These are phyloP conservation scores for Secale cereale DNA, from an alignment of 176 grass and related monocot genomes.

Conservation along the genomic window DNA sequence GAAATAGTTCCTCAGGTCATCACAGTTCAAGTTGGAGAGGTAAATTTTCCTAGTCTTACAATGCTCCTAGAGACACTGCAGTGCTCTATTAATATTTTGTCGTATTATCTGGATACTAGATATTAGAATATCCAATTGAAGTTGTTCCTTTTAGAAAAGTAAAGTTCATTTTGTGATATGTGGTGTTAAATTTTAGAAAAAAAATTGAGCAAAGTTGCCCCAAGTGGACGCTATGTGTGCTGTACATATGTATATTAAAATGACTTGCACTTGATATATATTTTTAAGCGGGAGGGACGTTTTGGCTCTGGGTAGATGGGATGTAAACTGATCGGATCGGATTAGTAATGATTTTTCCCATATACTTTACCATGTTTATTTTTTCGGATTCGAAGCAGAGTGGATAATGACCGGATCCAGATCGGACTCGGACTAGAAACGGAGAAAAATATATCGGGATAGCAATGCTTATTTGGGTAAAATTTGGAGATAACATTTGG, in stretches of 20 bases:
- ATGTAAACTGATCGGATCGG: too few relatives aligned
- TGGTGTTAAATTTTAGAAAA: background rate
- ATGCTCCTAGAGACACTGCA: background rate
- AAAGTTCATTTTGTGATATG: background rate
- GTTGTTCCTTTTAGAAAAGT: background rate
- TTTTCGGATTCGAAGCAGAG: too few relatives aligned
- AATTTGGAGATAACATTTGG: too few relatives aligned
- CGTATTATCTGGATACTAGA: background rate
- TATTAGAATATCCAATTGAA: background rate
- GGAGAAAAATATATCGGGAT: too few relatives aligned
- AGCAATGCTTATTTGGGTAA: too few relatives aligned
- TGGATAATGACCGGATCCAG: too few relatives aligned
- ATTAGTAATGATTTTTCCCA: too few relatives aligned
- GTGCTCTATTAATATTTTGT: background rate
- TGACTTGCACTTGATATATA: background rate
- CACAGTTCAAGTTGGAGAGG: conserved; percentile 76
- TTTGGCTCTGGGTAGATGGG: too few relatives aligned
- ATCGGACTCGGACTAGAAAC: too few relatives aligned
- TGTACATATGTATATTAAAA: background rate
- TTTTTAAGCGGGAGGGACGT: background rate
- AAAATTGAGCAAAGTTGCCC: background rate
- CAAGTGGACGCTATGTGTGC: background rate
- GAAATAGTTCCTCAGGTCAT: conserved; percentile 70
- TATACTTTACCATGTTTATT: too few relatives aligned
- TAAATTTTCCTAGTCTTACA: conserved; percentile 17